phyloP scores from a whole-genome alignment of 352 stramenopile species.

The Globisporangium rhizosaccharum region DNA sequence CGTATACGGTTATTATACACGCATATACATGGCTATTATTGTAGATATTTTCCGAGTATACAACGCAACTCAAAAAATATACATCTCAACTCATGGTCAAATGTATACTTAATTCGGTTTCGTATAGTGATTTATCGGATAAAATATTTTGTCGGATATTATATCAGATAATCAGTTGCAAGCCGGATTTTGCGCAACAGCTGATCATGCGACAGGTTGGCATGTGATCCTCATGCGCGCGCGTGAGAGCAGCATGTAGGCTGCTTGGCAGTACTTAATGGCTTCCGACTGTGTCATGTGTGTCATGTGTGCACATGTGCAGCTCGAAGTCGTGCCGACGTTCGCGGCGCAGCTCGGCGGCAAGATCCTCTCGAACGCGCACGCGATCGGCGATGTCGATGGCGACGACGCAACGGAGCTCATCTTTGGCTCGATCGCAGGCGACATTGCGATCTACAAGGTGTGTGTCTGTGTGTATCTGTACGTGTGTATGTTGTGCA shows the following conservation, averaged over 20 bases:
- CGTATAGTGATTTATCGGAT: too few species aligned
- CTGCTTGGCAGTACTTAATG: neutral
- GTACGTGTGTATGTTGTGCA: neutral
- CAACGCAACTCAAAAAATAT: too few species aligned
- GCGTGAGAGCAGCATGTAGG: neutral
- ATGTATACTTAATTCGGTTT: too few species aligned
- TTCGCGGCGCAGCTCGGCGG: slow-evolving; percentile 53
- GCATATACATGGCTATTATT: too few species aligned
- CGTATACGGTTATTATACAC: too few species aligned
- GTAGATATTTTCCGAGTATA: too few species aligned
- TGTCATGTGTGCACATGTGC: neutral
- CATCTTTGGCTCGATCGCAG: slow-evolving; percentile 57
- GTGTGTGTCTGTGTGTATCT: slow-evolving; percentile 15
- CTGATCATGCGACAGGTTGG: slow-evolving; percentile 11
- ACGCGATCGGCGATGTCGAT: slow-evolving; percentile 58
- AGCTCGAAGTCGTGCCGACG: slow-evolving; percentile 67
- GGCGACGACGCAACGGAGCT: slow-evolving; percentile 59
- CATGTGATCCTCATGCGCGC: neutral
- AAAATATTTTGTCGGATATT: too few species aligned
- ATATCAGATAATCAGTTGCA: too few species aligned
- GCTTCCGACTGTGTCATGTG: neutral
- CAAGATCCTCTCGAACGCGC: slow-evolving; percentile 67
- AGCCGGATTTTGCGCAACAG: neutral
- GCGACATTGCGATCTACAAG: slow-evolving; percentile 70
- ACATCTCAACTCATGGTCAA: too few species aligned